Base-by-base conservation (phyloP, 75 land plant genomes). In the Ceratopteris richardii region DNA sequence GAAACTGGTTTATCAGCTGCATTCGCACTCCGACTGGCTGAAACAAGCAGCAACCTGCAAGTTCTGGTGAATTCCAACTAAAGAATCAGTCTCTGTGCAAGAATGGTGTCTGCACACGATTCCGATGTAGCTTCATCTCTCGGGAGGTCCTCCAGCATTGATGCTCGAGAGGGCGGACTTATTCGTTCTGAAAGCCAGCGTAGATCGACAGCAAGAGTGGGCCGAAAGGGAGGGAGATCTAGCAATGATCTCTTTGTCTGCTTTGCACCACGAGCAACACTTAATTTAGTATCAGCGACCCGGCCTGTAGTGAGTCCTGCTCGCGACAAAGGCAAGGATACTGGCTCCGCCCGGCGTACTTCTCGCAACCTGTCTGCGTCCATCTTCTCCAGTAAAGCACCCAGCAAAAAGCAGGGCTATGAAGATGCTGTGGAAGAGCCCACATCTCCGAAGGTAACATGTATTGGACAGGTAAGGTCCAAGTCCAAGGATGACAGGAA, bases 401-500 rank as follows among this genome's bases (percentile, higher is more conserved):
- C 65, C 16, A 56, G 58, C n/a, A 56, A 72, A 62, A 80, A 77
- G 51, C 66, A 71, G 16, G 79, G 68, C 20, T 84, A 71, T 39
- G 88, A 81, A 24, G 67, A 72, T 20, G 37, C 37, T 33, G 37
- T 33, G 7, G 81, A 80, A 23, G 95, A 89, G 58, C 95, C 95
- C 1, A 69, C 83, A 7, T 89, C 95, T 1, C 95, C 95, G 2
- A 86, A 86, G 47, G 94, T 88, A 20, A 88, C 94, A 31, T 88
- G 94, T 78, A 88, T 88, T 56, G 94, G 94, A 25, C 89, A 89
- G 71, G 95, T 89, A 4, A 41, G 88, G 1, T 84, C 78, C 7
- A 85, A 78, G 63, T 68, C 75, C 41, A 82, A 73, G 82, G 71
- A 78, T 56, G 70, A 67, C 61, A 70, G 54, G 44, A 69, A 64